Conservation (phyloP, 2,329 filamentous ascomycete genomes). For the Microsporum audouinii region DNA sequence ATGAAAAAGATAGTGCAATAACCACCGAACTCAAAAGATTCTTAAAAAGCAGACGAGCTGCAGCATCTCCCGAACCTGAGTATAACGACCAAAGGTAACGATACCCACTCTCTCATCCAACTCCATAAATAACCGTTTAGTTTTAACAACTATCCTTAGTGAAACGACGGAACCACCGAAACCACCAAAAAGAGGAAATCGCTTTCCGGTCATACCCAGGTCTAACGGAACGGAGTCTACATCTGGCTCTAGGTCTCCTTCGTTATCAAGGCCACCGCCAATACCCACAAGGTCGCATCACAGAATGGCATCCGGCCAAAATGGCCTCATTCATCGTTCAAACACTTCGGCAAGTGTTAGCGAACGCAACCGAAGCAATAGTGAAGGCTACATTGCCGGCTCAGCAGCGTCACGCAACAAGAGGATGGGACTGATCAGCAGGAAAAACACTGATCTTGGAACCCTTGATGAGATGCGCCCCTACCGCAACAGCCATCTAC, state of each 20-base stretch:
- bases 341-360: constrained; percentile 56
- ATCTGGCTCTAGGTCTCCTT: constrained; percentile 56
- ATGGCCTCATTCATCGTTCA: constrained; percentile 33
- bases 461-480: constrained; percentile 42
- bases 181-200: constrained; percentile 46
- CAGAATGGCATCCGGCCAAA: constrained; percentile 42
- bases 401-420: constrained; percentile 40
- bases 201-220: constrained; percentile 47
- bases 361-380: constrained; percentile 48
- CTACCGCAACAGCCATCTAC: constrained; percentile 44
- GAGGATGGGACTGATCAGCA: constrained; percentile 50
- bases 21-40: constrained; percentile 51
- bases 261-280: constrained; percentile 55
- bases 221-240: constrained; percentile 53
- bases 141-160: constrained; percentile 29
- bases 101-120: not conserved
- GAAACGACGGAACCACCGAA: constrained; percentile 73
- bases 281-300: constrained; percentile 75
- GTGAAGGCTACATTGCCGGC: constrained; percentile 46
- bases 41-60: constrained; percentile 38
- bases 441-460: constrained; percentile 44
- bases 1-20: constrained; percentile 49
- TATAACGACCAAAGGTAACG: constrained; percentile 18
- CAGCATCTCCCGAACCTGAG: constrained; percentile 33
- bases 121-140: not conserved